Evolutionary conservation across 2,329 filamentous ascomycete genomes (phyloP), one percentile per base, ranked within the genome.

Genomic region (Incumbomyces lentus): DNA sequence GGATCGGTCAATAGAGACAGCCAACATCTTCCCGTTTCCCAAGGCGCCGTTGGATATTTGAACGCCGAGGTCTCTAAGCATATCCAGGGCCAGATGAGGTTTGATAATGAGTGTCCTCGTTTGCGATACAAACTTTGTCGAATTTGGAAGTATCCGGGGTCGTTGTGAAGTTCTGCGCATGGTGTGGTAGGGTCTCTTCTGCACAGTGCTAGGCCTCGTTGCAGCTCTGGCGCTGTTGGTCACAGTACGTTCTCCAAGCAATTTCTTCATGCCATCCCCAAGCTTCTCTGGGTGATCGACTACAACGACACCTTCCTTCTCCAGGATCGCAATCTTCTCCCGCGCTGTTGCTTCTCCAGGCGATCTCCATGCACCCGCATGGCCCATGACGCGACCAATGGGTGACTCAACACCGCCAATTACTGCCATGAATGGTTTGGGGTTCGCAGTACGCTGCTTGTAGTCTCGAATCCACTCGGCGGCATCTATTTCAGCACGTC

Each of bases 251-350:
- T 54, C 64, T 13, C 62, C 64, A 3, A 88, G 65, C 12, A 84
- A 66, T 2, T 67, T 65, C 60, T 79, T 83, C 71, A 89, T 78
- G 0, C 77, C 76, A 16, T 73, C 67, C 0, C 85, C 85, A 51
- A 90, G 84, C 51, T 84, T 80, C 40, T 84, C 81, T 0, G 85
- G 85, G 58, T 89, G 84, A 49, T 84, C 78, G 2, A 88, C 79
- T 63, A 89, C 78, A 0, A 74, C 76, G 0, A 76, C 82, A 2
- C 83, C 83, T 11, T 75, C 83, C 46, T 73, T 68, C 59, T 79
- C 67, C n/a, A 90, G 69, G 1, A 78, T 74, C 35, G 71, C 72
- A 49, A 82, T 77, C 63, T 90, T 90, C n/a, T 73, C 70, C 33
- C 70, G 65, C 0, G 80, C 76, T 49, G 72, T 72, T 2, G 79